A percentile compares a stretch with the other conserved stretches of the same genome.
Evolutionary conservation across 257 asterid genomes (phyloP).

Genomic region (Fraxinus excelsior): DNA sequence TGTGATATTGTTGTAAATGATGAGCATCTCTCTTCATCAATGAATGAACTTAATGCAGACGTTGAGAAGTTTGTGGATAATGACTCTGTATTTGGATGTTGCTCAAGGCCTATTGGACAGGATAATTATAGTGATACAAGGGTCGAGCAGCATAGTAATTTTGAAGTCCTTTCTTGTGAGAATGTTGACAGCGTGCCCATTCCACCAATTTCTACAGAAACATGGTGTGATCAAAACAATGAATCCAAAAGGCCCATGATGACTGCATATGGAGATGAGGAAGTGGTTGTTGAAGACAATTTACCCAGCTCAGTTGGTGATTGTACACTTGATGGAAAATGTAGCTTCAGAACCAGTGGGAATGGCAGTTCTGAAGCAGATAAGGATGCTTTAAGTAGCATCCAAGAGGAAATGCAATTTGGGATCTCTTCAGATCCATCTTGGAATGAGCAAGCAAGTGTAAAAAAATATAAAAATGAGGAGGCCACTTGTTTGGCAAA

Average conservation of each 20-base stretch:
- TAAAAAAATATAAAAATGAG: conserved; percentile 21
- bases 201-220: conserved; percentile 21
- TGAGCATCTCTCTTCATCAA: conserved; percentile 24
- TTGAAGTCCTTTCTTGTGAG: conserved; percentile 25
- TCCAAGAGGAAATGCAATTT: conserved; percentile 30
- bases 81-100: background rate
- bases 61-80: conserved; percentile 28
- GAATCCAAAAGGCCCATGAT: conserved; percentile 28
- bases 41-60: conserved; percentile 17
- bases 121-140: conserved; percentile 32
- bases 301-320: conserved; percentile 31
- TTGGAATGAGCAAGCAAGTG: conserved; percentile 37
- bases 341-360: conserved; percentile 25
- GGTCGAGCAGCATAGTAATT: conserved; percentile 30
- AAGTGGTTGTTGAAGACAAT: conserved; percentile 26
- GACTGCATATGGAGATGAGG: conserved; percentile 28
- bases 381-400: conserved; percentile 28
- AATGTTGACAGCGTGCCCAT: conserved; percentile 26
- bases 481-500: conserved; percentile 24
- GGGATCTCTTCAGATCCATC: conserved; percentile 38
- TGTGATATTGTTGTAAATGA: conserved; percentile 27
- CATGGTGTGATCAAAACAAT: conserved; percentile 30
- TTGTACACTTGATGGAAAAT: conserved; percentile 35
- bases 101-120: conserved; percentile 20
- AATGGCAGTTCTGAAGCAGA: conserved; percentile 34